Percentiles rank a stretch among this genome's conserved stretches.
These are phyloP conservation scores for Crotalaria pallida DNA, from an alignment of 306 rosid species.

Conservation along the genomic window DNA sequence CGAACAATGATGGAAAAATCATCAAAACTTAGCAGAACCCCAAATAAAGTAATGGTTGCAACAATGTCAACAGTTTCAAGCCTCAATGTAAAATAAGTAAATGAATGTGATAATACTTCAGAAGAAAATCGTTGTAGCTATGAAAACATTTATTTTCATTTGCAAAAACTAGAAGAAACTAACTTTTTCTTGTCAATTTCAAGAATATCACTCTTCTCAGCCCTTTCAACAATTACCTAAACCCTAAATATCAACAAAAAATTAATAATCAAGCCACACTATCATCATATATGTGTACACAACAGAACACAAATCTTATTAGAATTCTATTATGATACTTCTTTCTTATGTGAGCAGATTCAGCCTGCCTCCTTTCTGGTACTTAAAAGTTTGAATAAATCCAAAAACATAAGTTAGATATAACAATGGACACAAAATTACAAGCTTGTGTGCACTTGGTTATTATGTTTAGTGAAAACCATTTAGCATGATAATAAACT, in stretches of 20 bases:
- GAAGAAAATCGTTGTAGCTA: not conserved
- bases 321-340: constrained; percentile 68
- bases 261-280: not conserved
- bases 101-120: not conserved
- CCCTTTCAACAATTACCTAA: constrained; percentile 72
- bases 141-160: not conserved
- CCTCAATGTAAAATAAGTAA: not conserved
- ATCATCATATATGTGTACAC: not conserved
- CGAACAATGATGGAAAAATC: not conserved
- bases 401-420: not conserved
- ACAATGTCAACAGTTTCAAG: not conserved
- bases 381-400: not conserved
- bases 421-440: no score
- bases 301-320: constrained; percentile 31
- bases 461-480: not conserved
- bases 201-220: constrained; percentile 61
- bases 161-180: constrained; percentile 11
- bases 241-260: not conserved
- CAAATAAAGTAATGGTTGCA: not conserved
- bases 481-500: not conserved
- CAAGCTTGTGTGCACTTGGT: not conserved
- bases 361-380: constrained; percentile 61
- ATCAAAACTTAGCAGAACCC: not conserved
- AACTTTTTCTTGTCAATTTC: constrained; percentile 61
- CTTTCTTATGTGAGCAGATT: constrained; percentile 58